A percentile compares a stretch with the other conserved stretches of the same genome.
phyloP scores from a whole-genome alignment of 225 moss, liverwort and hornwort genomes.

The Physcomitrium patens region DNA sequence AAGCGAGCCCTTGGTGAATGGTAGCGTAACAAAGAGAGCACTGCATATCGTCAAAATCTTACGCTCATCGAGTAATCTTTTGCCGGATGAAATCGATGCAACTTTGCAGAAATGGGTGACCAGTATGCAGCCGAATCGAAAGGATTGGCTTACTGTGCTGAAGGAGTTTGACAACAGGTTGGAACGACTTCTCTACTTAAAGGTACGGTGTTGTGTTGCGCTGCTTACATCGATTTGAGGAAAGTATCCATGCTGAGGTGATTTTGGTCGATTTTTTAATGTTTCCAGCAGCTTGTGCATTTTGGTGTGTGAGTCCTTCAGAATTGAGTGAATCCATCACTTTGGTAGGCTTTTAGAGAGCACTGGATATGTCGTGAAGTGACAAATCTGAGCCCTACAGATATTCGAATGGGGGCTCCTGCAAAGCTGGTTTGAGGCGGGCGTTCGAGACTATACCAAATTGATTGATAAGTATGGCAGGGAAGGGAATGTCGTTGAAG shows the following conservation, averaged over 20 bases:
- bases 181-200: constrained; percentile 63
- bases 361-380: constrained; percentile 12
- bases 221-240: constrained; percentile 3
- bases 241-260: background rate
- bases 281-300: background rate
- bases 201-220: constrained; percentile 38
- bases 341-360: background rate
- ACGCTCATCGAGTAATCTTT: constrained; percentile 41
- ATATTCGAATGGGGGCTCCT: constrained; percentile 75
- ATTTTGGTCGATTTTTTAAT: background rate
- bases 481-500: constrained; percentile 59
- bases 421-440: constrained; percentile 81
- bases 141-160: constrained; percentile 79
- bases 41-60: constrained; percentile 66
- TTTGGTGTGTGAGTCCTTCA: background rate
- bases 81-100: constrained; percentile 42
- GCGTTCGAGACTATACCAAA: constrained; percentile 78
- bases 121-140: constrained; percentile 63
- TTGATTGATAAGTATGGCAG: constrained; percentile 86
- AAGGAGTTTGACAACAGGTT: constrained; percentile 75
- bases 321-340: background rate
- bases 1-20: constrained; percentile 64
- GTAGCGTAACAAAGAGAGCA: constrained; percentile 65
- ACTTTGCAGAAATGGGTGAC: constrained; percentile 66
- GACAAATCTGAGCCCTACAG: constrained; percentile 44